Evolutionary conservation across 23 red algal species (phyloP).

Genomic region (Gracilaria vermiculophylla): DNA sequence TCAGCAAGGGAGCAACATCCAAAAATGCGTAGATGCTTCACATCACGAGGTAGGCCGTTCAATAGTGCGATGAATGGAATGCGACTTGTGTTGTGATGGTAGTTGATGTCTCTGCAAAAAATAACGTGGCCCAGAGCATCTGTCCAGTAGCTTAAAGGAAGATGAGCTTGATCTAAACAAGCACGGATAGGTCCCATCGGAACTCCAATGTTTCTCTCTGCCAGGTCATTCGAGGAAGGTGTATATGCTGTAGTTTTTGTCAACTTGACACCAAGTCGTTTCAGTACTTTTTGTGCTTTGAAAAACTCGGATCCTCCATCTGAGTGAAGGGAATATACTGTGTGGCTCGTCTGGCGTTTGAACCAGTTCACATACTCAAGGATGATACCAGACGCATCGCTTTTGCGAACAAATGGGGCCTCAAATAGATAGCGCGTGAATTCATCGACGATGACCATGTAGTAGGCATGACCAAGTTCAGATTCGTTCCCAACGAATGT

Average conservation of each 20-base stretch:
- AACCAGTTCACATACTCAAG: too few relatives aligned
- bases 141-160: not conserved
- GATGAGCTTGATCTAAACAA: not conserved
- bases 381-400: too few relatives aligned
- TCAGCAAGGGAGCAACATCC: not conserved
- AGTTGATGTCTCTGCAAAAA: not conserved
- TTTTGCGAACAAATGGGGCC: too few relatives aligned
- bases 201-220: not conserved
- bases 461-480: too few relatives aligned
- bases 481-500: too few relatives aligned
- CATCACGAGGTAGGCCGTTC: not conserved
- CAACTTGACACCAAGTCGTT: not conserved
- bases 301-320: not conserved
- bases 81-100: not conserved
- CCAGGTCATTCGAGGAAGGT: not conserved
- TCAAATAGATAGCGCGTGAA: too few relatives aligned
- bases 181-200: not conserved
- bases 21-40: not conserved
- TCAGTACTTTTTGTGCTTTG: not conserved
- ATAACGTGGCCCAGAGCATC: not conserved
- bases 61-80: not conserved
- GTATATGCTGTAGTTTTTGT: not conserved
- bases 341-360: not conserved
- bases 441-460: too few relatives aligned
- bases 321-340: not conserved